Conservation (phyloP, 805 yeast genomes). For the Yarrowia deformans region DNA sequence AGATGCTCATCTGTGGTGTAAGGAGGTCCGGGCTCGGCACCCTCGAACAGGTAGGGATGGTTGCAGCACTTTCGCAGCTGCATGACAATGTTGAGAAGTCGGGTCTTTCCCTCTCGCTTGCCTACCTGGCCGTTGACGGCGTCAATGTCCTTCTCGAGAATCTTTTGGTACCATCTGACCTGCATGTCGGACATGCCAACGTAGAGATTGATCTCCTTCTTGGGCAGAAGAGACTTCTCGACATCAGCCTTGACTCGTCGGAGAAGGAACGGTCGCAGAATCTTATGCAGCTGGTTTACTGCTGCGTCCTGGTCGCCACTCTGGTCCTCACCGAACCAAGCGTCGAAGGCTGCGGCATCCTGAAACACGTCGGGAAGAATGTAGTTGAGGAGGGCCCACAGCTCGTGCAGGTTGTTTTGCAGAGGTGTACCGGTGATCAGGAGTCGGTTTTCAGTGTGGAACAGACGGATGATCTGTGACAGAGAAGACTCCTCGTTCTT, state of each 20-base stretch:
- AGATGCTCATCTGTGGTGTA: conserved; percentile 94
- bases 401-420: conserved; percentile 92
- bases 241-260: conserved; percentile 94
- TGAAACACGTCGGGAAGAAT: conserved; percentile 94
- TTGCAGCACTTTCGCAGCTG: conserved; percentile 96
- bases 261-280: conserved; percentile 82
- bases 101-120: conserved; percentile 82
- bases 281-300: conserved; percentile 84
- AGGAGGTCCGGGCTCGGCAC: conserved; percentile 99
- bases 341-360: conserved; percentile 87
- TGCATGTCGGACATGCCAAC: conserved; percentile 99
- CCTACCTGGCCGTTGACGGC: conserved; percentile 95
- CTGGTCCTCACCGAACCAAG: conserved; percentile 71
- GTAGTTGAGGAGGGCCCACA: conserved; percentile 94
- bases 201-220: conserved; percentile 85
- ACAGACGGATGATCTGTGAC: conserved; percentile 87
- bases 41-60: conserved; percentile 95
- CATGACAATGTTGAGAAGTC: conserved; percentile 93
- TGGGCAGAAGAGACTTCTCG: conserved; percentile 87
- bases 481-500: conserved; percentile 91
- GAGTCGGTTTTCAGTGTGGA: conserved; percentile 82
- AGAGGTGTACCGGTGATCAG: conserved; percentile 95
- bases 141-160: conserved; percentile 90
- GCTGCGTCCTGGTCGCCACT: conserved; percentile 65
- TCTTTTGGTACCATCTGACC: conserved; percentile 83